Percentiles rank a stretch among this genome's conserved stretches.
Evolutionary conservation across 176 grass and related monocot species (phyloP).

Genomic region (Eleusine coracana): DNA sequence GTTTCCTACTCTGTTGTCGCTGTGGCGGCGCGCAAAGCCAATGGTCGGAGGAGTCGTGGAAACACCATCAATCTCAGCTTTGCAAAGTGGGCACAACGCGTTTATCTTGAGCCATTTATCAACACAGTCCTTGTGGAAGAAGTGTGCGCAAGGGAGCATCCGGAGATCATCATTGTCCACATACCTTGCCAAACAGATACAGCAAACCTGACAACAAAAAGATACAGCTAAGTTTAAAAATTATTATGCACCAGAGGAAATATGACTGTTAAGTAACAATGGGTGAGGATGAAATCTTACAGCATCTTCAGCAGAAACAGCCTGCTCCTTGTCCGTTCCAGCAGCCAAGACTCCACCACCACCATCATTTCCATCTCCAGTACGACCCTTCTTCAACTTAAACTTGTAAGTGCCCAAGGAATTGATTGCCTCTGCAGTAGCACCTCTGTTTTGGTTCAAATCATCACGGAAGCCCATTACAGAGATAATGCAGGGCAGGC

Average conservation of each 20-base stretch:
- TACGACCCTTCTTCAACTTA: constrained; percentile 58
- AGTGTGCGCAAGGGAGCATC: constrained; percentile 75
- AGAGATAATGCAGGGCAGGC: constrained; percentile 93
- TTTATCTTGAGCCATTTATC: constrained; percentile 99
- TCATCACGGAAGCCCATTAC: constrained; percentile 78
- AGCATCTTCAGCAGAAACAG: constrained; percentile 83
- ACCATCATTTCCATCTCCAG: constrained; percentile 42
- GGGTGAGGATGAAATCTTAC: constrained; percentile 40
- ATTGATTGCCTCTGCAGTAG: constrained; percentile 72
- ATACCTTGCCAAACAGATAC: constrained; percentile 87
- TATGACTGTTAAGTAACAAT: constrained; percentile 7
- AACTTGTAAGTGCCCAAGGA: constrained; percentile 77
- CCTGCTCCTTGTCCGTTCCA: constrained; percentile 70
- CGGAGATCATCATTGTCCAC: constrained; percentile 81
- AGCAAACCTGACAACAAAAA: constrained; percentile 68
- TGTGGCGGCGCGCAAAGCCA: constrained; percentile 59
- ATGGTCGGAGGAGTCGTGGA: constrained; percentile 36
- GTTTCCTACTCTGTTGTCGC: constrained; percentile 54
- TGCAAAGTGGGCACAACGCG: constrained; percentile 87
- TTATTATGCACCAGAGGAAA: neutral
- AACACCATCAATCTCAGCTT: constrained; percentile 61
- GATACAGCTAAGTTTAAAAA: neutral
- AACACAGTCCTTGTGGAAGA: constrained; percentile 90
- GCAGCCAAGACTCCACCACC: constrained; percentile 70
- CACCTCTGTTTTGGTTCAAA: constrained; percentile 66